Percentiles rank a stretch among this genome's conserved stretches.
phyloP scores from a whole-genome alignment of 257 asterid species.

The Solanum sejunctum region DNA sequence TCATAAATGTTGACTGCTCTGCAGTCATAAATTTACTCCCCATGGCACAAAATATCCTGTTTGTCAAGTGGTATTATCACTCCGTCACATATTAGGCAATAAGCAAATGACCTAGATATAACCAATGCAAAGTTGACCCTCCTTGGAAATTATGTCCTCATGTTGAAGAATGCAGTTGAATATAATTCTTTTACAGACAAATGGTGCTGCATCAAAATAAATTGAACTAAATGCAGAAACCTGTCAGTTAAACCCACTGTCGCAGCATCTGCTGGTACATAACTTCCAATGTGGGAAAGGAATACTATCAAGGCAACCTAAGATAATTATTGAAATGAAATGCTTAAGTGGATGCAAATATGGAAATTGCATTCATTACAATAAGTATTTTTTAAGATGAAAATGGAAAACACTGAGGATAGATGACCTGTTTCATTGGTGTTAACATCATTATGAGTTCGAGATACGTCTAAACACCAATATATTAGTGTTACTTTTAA shows the following conservation, averaged over 20 bases:
- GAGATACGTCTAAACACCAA: background rate
- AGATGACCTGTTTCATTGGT: background rate
- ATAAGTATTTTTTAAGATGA: background rate
- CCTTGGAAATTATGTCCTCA: background rate
- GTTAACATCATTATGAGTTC: background rate
- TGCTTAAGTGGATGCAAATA: background rate
- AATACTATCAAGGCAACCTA: slow-evolving; percentile 97
- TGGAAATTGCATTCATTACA: background rate
- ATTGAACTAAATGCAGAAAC: slow-evolving; percentile 17
- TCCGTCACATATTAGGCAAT: background rate
- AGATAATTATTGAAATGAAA: slow-evolving; percentile 3
- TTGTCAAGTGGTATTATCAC: background rate
- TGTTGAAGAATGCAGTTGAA: background rate
- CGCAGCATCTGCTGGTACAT: slow-evolving; percentile 97
- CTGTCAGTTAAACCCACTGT: slow-evolving; percentile 95
- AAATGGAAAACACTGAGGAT: background rate
- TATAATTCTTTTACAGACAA: background rate
- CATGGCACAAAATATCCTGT: slow-evolving; percentile 90
- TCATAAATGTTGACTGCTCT: slow-evolving; percentile 96
- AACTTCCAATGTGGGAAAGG: slow-evolving; percentile 94
- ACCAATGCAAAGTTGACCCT: background rate
- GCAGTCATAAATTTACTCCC: slow-evolving; percentile 95
- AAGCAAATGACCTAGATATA: background rate
- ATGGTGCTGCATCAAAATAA: background rate
- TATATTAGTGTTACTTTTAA: background rate